Evolutionary conservation across 1,284 basidiomycete genomes (phyloP).

Genomic region (Sporisorium graminicola): DNA sequence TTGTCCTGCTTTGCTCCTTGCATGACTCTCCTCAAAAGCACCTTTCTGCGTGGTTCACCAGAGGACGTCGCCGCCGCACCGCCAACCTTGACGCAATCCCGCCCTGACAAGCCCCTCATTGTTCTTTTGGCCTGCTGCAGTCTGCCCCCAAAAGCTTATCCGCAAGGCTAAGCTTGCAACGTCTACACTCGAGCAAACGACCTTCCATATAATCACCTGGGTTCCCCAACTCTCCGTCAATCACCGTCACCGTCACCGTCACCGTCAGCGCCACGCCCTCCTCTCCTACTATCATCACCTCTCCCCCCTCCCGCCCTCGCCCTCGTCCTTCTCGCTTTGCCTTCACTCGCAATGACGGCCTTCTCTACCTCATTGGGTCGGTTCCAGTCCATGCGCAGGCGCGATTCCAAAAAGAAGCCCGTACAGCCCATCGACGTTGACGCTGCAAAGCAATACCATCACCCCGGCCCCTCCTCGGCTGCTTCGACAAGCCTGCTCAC

Average conservation of each 20-base stretch:
- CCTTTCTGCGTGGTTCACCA: too few relatives aligned
- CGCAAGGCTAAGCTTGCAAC: not conserved
- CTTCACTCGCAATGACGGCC: conserved; percentile 13
- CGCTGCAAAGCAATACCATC: conserved; percentile 30
- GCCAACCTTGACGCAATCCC: not conserved
- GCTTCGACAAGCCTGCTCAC: conserved; percentile 27
- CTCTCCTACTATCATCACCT: too few relatives aligned
- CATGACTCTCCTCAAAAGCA: not conserved
- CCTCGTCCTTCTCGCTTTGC: not conserved
- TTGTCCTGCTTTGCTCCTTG: not conserved
- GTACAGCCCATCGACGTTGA: conserved; percentile 48
- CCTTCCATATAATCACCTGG: conserved; percentile 3
- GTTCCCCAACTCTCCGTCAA: not conserved
- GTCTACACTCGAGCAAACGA: not conserved
- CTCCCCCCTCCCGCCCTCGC: not conserved
- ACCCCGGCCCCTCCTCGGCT: conserved; percentile 28
- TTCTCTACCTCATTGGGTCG: conserved; percentile 25
- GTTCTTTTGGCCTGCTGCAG: not conserved
- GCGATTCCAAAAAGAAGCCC: conserved; percentile 18
- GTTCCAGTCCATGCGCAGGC: conserved; percentile 25
- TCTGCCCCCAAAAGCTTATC: not conserved
- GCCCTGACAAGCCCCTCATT: too few relatives aligned
- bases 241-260: not conserved
- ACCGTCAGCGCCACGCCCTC: not conserved
- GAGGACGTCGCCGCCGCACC: not conserved